These are phyloP conservation scores for Clathrospora elynae DNA, from an alignment of 2,329 filamentous ascomycete species.

Conservation along the genomic window DNA sequence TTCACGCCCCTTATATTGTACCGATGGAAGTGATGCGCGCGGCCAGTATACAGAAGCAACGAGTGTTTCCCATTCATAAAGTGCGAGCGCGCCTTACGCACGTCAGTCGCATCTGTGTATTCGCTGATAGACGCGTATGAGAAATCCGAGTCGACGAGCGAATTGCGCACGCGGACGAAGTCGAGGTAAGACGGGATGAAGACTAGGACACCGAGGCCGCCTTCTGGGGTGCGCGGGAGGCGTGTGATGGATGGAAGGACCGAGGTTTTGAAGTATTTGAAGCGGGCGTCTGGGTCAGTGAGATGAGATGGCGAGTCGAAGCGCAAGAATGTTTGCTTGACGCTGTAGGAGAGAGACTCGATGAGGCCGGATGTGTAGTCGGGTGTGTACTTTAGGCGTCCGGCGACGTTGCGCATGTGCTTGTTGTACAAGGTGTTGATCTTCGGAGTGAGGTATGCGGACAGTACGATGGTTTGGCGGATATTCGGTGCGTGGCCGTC, in stretches of 20 bases:
- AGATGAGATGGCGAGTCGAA: constrained; percentile 74
- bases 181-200: constrained; percentile 95
- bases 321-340: constrained; percentile 87
- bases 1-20: constrained; percentile 81
- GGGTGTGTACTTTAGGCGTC: constrained; percentile 72
- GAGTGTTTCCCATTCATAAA: constrained; percentile 83
- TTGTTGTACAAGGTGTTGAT: constrained; percentile 77
- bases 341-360: constrained; percentile 67
- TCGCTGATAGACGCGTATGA: constrained; percentile 86
- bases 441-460: constrained; percentile 86
- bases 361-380: constrained; percentile 75
- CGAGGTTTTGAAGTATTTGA: constrained; percentile 86
- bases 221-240: constrained; percentile 64
- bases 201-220: constrained; percentile 71
- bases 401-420: constrained; percentile 79
- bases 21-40: constrained; percentile 96
- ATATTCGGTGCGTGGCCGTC: constrained; percentile 80
- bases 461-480: constrained; percentile 82
- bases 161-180: constrained; percentile 91
- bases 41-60: constrained; percentile 87
- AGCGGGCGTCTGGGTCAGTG: constrained; percentile 83
- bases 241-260: constrained; percentile 77
- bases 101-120: constrained; percentile 79
- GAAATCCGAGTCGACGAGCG: constrained; percentile 75
- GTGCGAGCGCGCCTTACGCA: constrained; percentile 82